Evolutionary conservation across 257 asterid species (phyloP).

Genomic region (Nicotiana otophora): DNA sequence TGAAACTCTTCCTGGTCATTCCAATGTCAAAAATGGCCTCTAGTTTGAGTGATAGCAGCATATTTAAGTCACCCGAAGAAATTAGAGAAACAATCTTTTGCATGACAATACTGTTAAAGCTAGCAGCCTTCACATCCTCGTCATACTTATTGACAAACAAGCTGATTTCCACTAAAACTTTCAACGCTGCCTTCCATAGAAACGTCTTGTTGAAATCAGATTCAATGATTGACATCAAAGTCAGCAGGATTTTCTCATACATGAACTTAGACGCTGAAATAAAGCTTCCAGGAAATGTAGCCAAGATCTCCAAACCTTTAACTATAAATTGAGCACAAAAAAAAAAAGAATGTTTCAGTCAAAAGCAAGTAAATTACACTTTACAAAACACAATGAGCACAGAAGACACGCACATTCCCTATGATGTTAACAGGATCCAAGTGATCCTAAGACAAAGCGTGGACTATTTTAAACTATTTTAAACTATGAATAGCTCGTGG

Average conservation of each 20-base stretch:
- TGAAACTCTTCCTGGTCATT: constrained; percentile 47
- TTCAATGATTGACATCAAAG: constrained; percentile 48
- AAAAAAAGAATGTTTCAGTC: background rate
- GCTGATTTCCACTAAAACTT: constrained; percentile 66
- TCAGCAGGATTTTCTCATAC: constrained; percentile 55
- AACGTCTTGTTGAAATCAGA: constrained; percentile 44
- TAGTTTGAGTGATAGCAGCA: constrained; percentile 58
- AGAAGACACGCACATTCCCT: background rate
- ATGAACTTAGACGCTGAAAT: constrained; percentile 38
- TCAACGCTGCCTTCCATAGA: constrained; percentile 57
- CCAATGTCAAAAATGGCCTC: constrained; percentile 73
- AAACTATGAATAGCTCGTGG: background rate
- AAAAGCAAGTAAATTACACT: constrained; percentile 1
- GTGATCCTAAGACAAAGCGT: background rate
- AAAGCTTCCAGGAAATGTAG: constrained; percentile 74
- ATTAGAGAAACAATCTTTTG: constrained; percentile 51
- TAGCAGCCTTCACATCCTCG: constrained; percentile 47
- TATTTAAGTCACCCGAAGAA: constrained; percentile 44
- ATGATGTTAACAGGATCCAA: background rate
- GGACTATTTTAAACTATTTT: background rate
- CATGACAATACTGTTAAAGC: constrained; percentile 62
- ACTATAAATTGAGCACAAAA: constrained; percentile 42
- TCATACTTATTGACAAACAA: constrained; percentile 41
- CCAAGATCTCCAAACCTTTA: constrained; percentile 75
- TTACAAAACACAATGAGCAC: background rate